Base-by-base conservation (phyloP, 176 grass and related monocot genomes). In the Raddia distichophylla region DNA sequence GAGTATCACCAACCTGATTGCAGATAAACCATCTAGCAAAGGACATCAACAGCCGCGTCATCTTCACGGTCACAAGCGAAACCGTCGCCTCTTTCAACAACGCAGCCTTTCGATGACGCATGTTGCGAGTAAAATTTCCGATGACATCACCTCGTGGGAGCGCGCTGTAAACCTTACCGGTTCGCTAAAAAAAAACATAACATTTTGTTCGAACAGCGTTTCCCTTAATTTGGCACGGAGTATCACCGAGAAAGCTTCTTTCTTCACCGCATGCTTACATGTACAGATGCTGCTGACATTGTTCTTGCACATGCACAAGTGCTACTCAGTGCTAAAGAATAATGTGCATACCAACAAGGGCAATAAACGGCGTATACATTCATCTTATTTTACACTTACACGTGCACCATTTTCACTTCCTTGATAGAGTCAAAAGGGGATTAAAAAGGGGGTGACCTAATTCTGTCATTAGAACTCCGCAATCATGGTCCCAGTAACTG, bases 301-400 rank as follows among this genome's bases (percentile, higher is more conserved):
- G 85, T 85, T 93, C 91, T 17, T 90, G 90, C 81, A 87, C 91
- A 40, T 87, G 91, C 60, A 85, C 90, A 85, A 87, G 91, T 82
- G 87, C 91, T 64, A 90, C 87, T 27, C 27, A 27, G 27, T 27
- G 27, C 27, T 27, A 27, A 27, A 27, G 27, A 27, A 27, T 27
- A 27, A 88, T 97, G 87, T 82, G 88, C 59, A 56, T 6, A 16
- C 18, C n/a, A 37, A 67, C 5, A 12, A 19, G 18, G 2, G 18
- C 27, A 42, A 40, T 22, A 61, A 73, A 74, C 17, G 33, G 22
- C 20, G 60, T 78, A 18, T 51, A 80, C 61, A 62, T 75, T 4
- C 37, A 5, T 53, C 19, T 55, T 60, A 55, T 76, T 79, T 49
- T 79, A 88, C 75, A 79, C 10, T 48, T 37, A 27, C 8, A 69